These are phyloP conservation scores for Scenedesmus sp. DNA, from an alignment of 163 green algal genomes.

Conservation along the genomic window DNA sequence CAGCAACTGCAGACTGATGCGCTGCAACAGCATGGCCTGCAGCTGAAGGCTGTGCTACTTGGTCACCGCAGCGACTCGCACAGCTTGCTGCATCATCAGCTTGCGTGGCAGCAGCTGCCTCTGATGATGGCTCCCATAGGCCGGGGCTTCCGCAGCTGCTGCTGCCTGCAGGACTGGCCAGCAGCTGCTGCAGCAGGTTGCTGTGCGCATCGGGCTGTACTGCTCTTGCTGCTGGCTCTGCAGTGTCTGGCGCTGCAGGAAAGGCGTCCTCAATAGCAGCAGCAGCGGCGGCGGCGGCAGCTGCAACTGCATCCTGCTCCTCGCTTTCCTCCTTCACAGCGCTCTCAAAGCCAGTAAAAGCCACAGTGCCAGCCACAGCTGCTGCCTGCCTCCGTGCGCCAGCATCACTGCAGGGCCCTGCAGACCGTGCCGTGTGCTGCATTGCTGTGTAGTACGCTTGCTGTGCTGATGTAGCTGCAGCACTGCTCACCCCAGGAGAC, in stretches of 20 bases:
- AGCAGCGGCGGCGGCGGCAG: neutral
- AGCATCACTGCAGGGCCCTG: neutral
- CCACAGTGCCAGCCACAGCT: neutral
- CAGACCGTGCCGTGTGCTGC: neutral
- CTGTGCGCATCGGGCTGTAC: neutral
- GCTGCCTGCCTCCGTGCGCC: neutral
- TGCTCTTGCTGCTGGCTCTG: neutral
- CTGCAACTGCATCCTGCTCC: neutral
- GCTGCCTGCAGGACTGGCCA: conserved; percentile 5
- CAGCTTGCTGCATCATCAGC: neutral
- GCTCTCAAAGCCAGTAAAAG: neutral
- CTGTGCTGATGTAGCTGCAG: neutral
- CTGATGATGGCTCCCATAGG: neutral
- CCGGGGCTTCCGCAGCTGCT: conserved; percentile 25
- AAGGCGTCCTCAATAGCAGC: neutral
- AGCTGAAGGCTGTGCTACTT: neutral
- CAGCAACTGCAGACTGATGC: neutral
- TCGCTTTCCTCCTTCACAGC: neutral
- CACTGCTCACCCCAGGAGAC: neutral
- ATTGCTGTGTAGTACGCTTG: conserved; percentile 10
- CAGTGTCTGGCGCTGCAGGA: neutral
- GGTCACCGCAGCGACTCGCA: neutral
- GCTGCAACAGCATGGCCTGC: neutral
- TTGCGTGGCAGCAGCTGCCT: neutral
- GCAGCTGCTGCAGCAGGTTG: conserved; percentile 35